Evolutionary conservation across 768 basidiomycete species (phyloP).

Genomic region (Chalciporus piperatus): DNA sequence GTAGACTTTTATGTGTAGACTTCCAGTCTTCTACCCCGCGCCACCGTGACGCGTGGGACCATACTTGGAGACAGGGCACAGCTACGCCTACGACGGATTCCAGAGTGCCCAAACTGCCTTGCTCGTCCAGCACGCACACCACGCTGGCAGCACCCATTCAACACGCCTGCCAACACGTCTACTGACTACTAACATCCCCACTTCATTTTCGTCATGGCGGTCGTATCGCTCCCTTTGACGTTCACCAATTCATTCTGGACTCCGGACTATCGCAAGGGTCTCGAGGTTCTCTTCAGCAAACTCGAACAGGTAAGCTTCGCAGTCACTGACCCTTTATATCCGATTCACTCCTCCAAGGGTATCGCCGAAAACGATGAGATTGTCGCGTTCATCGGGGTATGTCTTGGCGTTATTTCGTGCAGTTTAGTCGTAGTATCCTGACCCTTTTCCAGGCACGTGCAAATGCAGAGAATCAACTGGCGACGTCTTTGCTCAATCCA

Average conservation of each 20-base stretch:
- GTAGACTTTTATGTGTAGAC: too few species aligned
- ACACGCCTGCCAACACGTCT: slow-evolving; percentile 9
- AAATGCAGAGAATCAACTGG: slow-evolving; percentile 64
- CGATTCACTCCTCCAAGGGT: slow-evolving; percentile 49
- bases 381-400: slow-evolving; percentile 75
- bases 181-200: neutral
- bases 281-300: slow-evolving; percentile 73
- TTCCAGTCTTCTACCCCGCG: too few species aligned
- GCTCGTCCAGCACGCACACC: slow-evolving; percentile 2
- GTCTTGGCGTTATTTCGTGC: slow-evolving; percentile 19
- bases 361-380: slow-evolving; percentile 82
- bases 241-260: slow-evolving; percentile 97
- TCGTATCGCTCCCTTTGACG: slow-evolving; percentile 81
- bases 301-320: slow-evolving; percentile 64
- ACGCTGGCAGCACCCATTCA: slow-evolving; percentile 4
- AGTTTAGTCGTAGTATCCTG: slow-evolving; percentile 4
- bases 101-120: too few species aligned
- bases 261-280: slow-evolving; percentile 81
- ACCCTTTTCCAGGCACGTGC: slow-evolving; percentile 61
- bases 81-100: too few species aligned
- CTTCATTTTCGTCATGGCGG: slow-evolving; percentile 58
- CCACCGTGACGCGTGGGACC: too few species aligned
- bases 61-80: too few species aligned
- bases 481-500: slow-evolving; percentile 53
- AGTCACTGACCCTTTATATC: slow-evolving; percentile 1